Conservation (phyloP, 2,329 filamentous ascomycete genomes). For the Pseudofabraea citricarpa region DNA sequence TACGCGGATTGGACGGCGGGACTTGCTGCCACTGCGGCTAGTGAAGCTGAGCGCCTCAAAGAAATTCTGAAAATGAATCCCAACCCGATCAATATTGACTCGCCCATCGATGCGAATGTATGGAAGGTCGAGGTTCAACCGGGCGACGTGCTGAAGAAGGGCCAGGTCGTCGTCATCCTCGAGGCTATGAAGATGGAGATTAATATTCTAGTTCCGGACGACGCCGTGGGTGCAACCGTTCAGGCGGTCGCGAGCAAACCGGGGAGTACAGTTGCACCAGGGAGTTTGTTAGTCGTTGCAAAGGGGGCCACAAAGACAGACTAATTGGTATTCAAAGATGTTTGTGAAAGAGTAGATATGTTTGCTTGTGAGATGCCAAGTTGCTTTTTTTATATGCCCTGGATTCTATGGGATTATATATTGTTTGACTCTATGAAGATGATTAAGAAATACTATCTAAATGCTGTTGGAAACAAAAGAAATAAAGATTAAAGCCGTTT, state of each 20-base stretch:
- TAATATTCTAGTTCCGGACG: slow-evolving; percentile 28
- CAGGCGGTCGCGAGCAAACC: slow-evolving; percentile 36
- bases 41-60: slow-evolving; percentile 10
- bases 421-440: too few species aligned
- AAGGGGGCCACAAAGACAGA: slow-evolving; percentile 4
- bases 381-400: too few species aligned
- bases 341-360: too few species aligned
- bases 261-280: slow-evolving; percentile 31
- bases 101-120: slow-evolving; percentile 44
- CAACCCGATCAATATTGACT: slow-evolving; percentile 30
- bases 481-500: too few species aligned
- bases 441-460: too few species aligned
- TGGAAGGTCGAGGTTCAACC: slow-evolving; percentile 35
- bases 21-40: slow-evolving; percentile 14
- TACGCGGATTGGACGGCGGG: slow-evolving; percentile 27
- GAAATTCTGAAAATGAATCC: slow-evolving; percentile 14
- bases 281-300: slow-evolving; percentile 17
- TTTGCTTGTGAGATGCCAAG: too few species aligned
- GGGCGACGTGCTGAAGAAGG: slow-evolving; percentile 35
- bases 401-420: too few species aligned
- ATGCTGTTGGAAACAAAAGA: too few species aligned
- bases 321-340: neutral
- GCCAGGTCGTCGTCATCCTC: slow-evolving; percentile 38
- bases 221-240: slow-evolving; percentile 25
- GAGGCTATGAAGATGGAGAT: slow-evolving; percentile 58